Base-by-base conservation (phyloP, 2,329 filamentous ascomycete genomes). In the Nothopassalora personata region DNA sequence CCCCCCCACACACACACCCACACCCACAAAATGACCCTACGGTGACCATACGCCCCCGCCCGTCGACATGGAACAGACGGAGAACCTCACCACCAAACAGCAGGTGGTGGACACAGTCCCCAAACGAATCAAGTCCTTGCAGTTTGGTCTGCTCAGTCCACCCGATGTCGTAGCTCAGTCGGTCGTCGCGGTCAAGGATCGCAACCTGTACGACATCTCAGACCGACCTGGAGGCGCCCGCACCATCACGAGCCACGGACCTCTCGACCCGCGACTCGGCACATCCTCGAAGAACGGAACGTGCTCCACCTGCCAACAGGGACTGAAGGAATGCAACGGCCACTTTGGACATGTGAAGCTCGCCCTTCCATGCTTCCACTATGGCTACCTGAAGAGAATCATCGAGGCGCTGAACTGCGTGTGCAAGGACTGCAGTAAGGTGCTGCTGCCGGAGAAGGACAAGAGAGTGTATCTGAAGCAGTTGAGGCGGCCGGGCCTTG, bases 101-200 rank as follows among this genome's bases (percentile, higher is more conserved):
- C 91, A 96, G 83, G 88, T 97, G 73, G 84, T 91, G 56, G 91
- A 97, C 76, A 86, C 87, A 72, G 82, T 90, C 58, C 93, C 93
- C 34, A 96, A 96, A 80, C 88, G 90, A 70, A 95, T 97, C 79
- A 91, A 88, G 74, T 88, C 91, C 72, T 84, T 97, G 73, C 92
- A 96, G 72, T 97, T 97, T 75, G 93, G 93, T 71, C 90, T 97
- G 63, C 85, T 96, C 86, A 92, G 79, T 67, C 83, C 70, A 57
- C 89, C 96, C 72, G 91, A 97, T 71, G 96, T 97, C 66, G 89
- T 96, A 67, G 95, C 93, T 72, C 94, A 99, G 76, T 91, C 89
- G 63, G 91, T 97, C 58, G 83, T 97, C 66, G 91, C 97, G 76
- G 88, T 99, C 59, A 95, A 90, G n/a, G 90, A 97, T 73, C 86